Percentiles rank a stretch among this genome's conserved stretches.
Evolutionary conservation across 1,284 basidiomycete genomes (phyloP).

Genomic region (Ganoderma leucocontextum): DNA sequence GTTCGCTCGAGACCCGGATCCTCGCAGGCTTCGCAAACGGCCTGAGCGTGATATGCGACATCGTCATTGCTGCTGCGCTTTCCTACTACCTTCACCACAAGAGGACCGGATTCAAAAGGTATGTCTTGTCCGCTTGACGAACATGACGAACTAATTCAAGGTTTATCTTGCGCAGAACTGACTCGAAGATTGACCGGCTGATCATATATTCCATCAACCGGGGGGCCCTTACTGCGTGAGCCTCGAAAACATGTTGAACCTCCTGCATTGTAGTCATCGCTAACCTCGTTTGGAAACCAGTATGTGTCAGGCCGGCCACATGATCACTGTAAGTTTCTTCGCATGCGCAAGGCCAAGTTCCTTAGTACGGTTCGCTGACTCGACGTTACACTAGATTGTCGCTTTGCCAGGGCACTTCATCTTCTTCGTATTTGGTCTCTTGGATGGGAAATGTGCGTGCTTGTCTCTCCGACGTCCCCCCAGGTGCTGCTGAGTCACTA

Average conservation of each 20-base stretch:
- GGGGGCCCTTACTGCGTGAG: not conserved
- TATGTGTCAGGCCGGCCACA: conserved; percentile 1
- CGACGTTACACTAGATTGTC: not conserved
- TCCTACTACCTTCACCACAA: not conserved
- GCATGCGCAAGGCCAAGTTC: not conserved
- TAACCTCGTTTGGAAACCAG: not conserved
- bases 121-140: not conserved
- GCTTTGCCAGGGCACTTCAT: not conserved
- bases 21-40: conserved; percentile 8
- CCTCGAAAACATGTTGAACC: not conserved
- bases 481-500: no score
- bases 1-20: not conserved
- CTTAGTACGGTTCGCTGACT: not conserved
- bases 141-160: not conserved
- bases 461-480: no score
- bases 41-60: conserved; percentile 1
- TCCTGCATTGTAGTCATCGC: not conserved
- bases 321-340: not conserved
- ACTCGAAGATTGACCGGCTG: not conserved
- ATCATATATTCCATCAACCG: not conserved
- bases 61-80: conserved; percentile 5
- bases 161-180: not conserved
- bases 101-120: conserved; percentile 3
- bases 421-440: not conserved
- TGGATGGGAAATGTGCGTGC: not conserved